These are phyloP conservation scores for Cyclotella sp. DNA, from an alignment of 108 stramenopile genomes.

Conservation along the genomic window DNA sequence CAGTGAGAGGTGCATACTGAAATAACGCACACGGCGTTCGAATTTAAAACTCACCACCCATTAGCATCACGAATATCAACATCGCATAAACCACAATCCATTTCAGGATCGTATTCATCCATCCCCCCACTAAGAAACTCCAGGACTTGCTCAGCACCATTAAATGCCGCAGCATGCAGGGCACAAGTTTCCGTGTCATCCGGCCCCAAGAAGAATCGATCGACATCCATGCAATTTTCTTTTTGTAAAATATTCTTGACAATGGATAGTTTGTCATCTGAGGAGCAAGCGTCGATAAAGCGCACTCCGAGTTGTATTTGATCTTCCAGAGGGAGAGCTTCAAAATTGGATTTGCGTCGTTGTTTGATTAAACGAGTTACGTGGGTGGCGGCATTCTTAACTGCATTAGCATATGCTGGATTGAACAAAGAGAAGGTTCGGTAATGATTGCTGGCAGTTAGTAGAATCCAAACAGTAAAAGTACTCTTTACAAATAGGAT, in stretches of 20 bases:
- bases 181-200: slow-evolving; percentile 83
- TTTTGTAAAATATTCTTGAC: slow-evolving; percentile 68
- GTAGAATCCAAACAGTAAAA: not conserved
- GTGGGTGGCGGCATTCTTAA: slow-evolving; percentile 53
- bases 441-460: no score
- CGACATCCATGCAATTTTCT: slow-evolving; percentile 64
- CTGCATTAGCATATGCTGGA: slow-evolving; percentile 61
- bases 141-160: slow-evolving; percentile 66
- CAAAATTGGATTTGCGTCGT: slow-evolving; percentile 57
- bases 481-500: not conserved
- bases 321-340: slow-evolving; percentile 50
- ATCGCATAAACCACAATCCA: slow-evolving; percentile 73
- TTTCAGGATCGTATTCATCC: slow-evolving; percentile 49
- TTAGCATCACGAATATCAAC: slow-evolving; percentile 71
- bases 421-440: no score
- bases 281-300: slow-evolving; percentile 77
- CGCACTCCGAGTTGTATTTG: slow-evolving; percentile 49
- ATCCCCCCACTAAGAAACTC: slow-evolving; percentile 71
- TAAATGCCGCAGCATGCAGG: slow-evolving; percentile 79
- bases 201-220: slow-evolving; percentile 68
- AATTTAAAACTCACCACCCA: slow-evolving; percentile 43
- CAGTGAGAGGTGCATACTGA: no score
- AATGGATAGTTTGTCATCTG: slow-evolving; percentile 61
- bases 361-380: slow-evolving; percentile 54
- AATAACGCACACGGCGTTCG: no score